Percentiles rank a stretch among this genome's conserved stretches.
phyloP scores from a whole-genome alignment of 23 red algal species.

The Rhodosorus marinus region DNA sequence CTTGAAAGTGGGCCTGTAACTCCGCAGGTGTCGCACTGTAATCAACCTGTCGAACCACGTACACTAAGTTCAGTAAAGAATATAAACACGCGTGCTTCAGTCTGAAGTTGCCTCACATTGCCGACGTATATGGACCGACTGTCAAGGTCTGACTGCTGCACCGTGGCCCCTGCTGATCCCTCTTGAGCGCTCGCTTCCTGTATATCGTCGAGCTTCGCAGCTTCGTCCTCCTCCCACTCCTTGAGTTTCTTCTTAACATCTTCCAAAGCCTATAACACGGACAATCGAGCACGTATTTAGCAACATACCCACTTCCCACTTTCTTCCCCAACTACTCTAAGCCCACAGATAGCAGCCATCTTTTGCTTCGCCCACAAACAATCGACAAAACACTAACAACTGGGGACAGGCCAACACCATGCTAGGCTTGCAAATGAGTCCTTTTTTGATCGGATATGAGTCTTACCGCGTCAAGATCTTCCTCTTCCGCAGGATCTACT shows the following conservation, averaged over 20 bases:
- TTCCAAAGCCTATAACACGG: constrained; percentile 34
- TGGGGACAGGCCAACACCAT: no score
- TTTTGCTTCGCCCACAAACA: no score
- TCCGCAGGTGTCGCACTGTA: constrained; percentile 52
- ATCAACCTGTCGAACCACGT: constrained; percentile 3
- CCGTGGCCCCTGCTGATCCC: constrained; percentile 2
- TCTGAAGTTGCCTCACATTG: constrained; percentile 14
- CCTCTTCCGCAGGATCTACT: no score
- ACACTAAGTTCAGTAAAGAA: not conserved
- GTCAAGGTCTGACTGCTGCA: constrained; percentile 32
- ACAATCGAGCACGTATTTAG: no score
- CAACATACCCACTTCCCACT: no score
- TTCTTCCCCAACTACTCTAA: no score
- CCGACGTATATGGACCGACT: constrained; percentile 71
- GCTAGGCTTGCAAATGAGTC: no score
- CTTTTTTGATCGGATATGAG: no score
- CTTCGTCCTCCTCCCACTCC: constrained; percentile 59
- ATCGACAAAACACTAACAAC: no score
- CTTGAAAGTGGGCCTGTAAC: constrained; percentile 51
- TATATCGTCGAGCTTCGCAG: constrained; percentile 19
- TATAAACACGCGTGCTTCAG: not conserved
- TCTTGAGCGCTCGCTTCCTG: constrained; percentile 9
- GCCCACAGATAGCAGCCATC: no score
- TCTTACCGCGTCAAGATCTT: no score
- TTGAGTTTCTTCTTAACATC: constrained; percentile 56